Evolutionary conservation across 2,329 filamentous ascomycete genomes (phyloP).

Genomic region (Pyrenophora teres): DNA sequence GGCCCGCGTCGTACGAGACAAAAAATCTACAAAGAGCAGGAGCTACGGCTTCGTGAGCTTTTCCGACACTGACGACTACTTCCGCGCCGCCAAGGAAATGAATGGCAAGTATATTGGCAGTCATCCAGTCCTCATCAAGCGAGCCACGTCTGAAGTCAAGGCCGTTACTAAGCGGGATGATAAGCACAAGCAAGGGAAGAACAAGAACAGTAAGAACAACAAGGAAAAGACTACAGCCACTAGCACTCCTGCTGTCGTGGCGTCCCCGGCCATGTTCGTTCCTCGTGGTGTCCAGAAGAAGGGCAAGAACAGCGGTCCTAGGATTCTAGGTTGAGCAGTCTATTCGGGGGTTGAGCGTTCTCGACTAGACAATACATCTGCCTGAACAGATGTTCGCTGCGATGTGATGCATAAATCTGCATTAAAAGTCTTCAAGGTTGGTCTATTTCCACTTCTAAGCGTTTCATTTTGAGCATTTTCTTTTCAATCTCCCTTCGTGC

Average conservation of each 20-base stretch:
- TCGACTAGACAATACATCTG: background rate
- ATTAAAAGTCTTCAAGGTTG: background rate
- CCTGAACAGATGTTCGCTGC: background rate
- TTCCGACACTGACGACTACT: constrained; percentile 92
- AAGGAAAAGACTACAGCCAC: constrained; percentile 32
- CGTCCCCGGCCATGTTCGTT: constrained; percentile 30
- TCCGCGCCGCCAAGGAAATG: constrained; percentile 96
- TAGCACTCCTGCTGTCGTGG: constrained; percentile 18
- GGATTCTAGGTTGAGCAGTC: constrained; percentile 34
- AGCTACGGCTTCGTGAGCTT: constrained; percentile 98
- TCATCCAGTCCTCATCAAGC: constrained; percentile 85
- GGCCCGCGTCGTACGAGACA: constrained; percentile 91
- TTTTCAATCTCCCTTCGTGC: background rate
- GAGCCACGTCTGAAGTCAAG: constrained; percentile 90
- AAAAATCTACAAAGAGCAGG: constrained; percentile 93
- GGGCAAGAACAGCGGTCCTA: constrained; percentile 34
- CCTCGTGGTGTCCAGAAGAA: constrained; percentile 40
- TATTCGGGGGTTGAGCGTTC: background rate
- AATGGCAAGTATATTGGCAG: constrained; percentile 99
- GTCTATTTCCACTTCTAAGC: background rate
- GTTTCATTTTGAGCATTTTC: no score
- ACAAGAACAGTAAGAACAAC: constrained; percentile 56
- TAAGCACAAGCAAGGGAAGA: constrained; percentile 46
- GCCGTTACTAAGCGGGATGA: constrained; percentile 63
- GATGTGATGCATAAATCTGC: background rate